These are phyloP conservation scores for Fusarium acutatum DNA, from an alignment of 2,329 filamentous ascomycete species.

Conservation along the genomic window DNA sequence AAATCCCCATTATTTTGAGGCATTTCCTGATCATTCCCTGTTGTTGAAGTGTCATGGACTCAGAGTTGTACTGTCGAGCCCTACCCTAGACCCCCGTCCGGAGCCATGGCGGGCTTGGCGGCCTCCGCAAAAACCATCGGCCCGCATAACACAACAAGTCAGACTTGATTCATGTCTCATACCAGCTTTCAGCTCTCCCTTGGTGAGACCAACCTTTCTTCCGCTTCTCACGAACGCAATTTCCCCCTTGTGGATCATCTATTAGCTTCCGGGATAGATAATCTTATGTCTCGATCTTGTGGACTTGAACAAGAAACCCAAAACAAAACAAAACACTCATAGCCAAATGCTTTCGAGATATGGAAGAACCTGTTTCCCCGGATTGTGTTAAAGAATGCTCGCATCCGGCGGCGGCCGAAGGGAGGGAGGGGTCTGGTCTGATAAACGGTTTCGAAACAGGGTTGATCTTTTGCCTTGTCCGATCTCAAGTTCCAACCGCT, in stretches of 20 bases:
- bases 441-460: neutral
- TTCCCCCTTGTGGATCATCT: neutral
- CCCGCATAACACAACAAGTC: neutral
- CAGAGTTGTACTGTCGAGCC: neutral
- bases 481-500: neutral
- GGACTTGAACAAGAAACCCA: neutral
- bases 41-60: neutral
- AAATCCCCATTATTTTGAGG: neutral
- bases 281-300: neutral
- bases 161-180: constrained; percentile 19
- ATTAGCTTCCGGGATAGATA: neutral
- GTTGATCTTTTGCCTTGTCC: neutral
- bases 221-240: constrained; percentile 2
- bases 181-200: constrained; percentile 27
- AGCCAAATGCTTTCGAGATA: neutral
- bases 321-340: neutral
- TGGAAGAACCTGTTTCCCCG: constrained; percentile 2
- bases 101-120: neutral
- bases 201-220: constrained; percentile 9
- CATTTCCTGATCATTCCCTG: neutral
- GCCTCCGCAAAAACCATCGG: constrained; percentile 17
- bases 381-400: constrained; percentile 14
- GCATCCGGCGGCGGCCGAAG: neutral
- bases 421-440: neutral
- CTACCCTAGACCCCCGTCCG: neutral